Conservation (phyloP, 331 rosid genomes). For the Arachis monticola region DNA sequence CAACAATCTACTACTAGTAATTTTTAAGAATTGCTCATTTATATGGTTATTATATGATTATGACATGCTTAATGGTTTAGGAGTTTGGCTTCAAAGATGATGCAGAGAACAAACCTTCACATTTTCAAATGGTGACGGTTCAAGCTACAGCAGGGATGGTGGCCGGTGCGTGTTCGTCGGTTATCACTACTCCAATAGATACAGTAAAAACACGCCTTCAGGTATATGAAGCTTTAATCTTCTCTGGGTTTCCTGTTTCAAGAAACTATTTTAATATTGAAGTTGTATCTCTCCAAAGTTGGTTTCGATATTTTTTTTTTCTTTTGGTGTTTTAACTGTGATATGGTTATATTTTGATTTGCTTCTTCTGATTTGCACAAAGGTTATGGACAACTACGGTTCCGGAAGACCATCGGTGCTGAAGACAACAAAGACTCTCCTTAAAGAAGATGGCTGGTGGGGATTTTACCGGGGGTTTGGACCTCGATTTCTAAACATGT, state of each 20-base stretch:
- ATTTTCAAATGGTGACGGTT: constrained; percentile 72
- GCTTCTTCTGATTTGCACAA: constrained; percentile 25
- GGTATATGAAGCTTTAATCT: constrained; percentile 52
- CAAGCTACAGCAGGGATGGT: constrained; percentile 89
- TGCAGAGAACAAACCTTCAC: constrained; percentile 69
- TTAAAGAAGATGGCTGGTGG: constrained; percentile 89
- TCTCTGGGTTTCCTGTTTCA: background rate
- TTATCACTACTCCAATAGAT: constrained; percentile 84
- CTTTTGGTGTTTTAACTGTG: constrained; percentile 10
- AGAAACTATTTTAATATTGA: constrained; percentile 2
- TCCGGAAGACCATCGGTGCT: constrained; percentile 80
- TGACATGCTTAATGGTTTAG: constrained; percentile 41
- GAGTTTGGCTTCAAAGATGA: constrained; percentile 69
- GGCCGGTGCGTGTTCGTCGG: constrained; percentile 88
- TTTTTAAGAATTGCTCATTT: background rate
- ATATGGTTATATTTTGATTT: constrained; percentile 31
- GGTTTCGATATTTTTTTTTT: background rate
- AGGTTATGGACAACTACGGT: constrained; percentile 82
- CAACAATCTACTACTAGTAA: background rate
- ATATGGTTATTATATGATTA: constrained; percentile 1
- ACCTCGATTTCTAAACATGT: constrained; percentile 84
- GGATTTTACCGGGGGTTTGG: constrained; percentile 92
- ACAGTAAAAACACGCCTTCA: constrained; percentile 89
- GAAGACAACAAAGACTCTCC: constrained; percentile 68
- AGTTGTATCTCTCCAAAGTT: constrained; percentile 9